A percentile compares a stretch with the other conserved stretches of the same genome.
Conservation (phyloP, 106 monocot genomes). For the Apostasia ramifera region DNA sequence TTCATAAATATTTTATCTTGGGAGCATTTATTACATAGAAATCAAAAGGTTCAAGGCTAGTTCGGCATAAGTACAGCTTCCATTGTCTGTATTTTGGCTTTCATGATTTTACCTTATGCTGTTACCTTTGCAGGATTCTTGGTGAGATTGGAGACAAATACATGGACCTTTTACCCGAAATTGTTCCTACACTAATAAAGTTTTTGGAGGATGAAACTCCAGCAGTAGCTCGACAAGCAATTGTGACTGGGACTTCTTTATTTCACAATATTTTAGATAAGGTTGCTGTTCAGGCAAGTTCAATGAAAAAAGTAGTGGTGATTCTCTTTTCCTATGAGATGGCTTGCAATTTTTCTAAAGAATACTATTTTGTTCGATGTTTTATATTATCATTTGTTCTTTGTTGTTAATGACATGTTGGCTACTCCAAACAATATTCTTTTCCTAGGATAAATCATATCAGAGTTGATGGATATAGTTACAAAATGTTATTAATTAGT, state of each 20-base stretch:
- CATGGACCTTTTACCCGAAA: constrained; percentile 53
- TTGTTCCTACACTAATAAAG: constrained; percentile 62
- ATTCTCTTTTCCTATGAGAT: background rate
- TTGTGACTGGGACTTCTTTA: constrained; percentile 57
- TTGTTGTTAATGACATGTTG: background rate
- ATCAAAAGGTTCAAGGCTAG: no score
- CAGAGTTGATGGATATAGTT: no score
- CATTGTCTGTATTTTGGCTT: no score
- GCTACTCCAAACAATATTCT: background rate
- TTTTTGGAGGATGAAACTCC: constrained; percentile 77
- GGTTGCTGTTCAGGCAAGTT: constrained; percentile 64
- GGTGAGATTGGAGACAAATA: constrained; percentile 76
- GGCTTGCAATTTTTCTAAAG: background rate
- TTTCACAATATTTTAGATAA: constrained; percentile 52
- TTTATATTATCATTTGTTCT: no score
- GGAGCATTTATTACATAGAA: background rate
- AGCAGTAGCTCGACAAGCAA: constrained; percentile 78
- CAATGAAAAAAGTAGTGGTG: background rate
- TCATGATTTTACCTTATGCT: background rate
- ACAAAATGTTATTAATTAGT: no score
- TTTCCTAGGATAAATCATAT: no score
- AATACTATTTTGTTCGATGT: background rate
- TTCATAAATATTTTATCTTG: background rate
- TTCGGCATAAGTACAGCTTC: no score
- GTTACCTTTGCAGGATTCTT: constrained; percentile 38